These are phyloP conservation scores for Heritiera littoralis DNA, from an alignment of 345 rosid genomes.

Conservation along the genomic window DNA sequence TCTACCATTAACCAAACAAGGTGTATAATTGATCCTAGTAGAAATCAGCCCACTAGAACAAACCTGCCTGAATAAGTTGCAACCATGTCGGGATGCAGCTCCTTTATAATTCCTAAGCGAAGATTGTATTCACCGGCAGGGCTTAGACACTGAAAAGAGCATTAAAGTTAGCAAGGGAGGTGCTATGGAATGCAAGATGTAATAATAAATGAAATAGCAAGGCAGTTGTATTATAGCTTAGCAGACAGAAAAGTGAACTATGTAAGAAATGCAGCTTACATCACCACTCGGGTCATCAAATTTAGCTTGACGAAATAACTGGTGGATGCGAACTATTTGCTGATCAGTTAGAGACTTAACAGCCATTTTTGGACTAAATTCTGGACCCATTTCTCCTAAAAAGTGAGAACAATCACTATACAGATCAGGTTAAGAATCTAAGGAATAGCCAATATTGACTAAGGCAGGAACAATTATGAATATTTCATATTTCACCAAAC, in stretches of 20 bases:
- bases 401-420: conserved; percentile 21
- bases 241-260: not conserved
- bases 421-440: conserved; percentile 28
- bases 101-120: conserved; percentile 95
- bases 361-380: conserved; percentile 74
- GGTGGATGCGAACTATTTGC: conserved; percentile 96
- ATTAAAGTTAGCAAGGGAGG: not conserved
- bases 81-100: conserved; percentile 97
- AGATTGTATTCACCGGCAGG: conserved; percentile 99
- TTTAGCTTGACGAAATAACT: conserved; percentile 97
- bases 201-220: not conserved
- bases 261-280: conserved; percentile 50
- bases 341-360: conserved; percentile 82
- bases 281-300: conserved; percentile 95
- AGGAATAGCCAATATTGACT: not conserved
- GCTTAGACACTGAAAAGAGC: conserved; percentile 77
- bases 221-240: not conserved
- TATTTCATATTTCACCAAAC: not conserved
- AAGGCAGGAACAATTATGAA: conserved; percentile 9
- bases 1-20: conserved; percentile 5
- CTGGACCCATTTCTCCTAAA: conserved; percentile 96
- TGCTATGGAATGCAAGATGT: not conserved
- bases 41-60: conserved; percentile 33
- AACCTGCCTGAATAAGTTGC: conserved; percentile 98
- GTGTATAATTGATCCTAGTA: not conserved